Base-by-base conservation (phyloP, 352 stramenopile species). In the Pythium dissimile region DNA sequence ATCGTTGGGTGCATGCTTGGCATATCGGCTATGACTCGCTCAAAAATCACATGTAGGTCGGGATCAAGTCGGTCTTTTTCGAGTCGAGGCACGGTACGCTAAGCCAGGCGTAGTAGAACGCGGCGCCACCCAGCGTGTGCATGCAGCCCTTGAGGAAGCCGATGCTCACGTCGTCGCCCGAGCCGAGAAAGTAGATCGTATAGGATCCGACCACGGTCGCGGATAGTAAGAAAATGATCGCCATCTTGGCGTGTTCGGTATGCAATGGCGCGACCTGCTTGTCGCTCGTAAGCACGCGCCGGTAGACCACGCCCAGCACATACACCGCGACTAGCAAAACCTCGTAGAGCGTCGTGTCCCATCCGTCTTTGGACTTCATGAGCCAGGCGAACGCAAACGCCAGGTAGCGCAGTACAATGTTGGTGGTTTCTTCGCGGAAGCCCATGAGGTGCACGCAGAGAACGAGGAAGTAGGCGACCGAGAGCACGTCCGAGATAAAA, bases 401-500 rank as follows among this genome's bases (percentile, higher is more conserved):
- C 34, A 91, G 58, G 60, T 94, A 95, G 26, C 86, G 84, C 64
- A 95, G 56, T 20, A 93, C 31, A 38, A 95, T 94, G 66, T 93
- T 94, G 67, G 66, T 71, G 56, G 90, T 83, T 48, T 96, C 83
- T 57, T 92, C 71, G 53, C 75, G 73, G 61, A 84, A 90, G 35
- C 81, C 83, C 80, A 94, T 91, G 48, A 91, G 69, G 60, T 95
- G 86, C 24, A 94, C 83, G 55, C 83, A 90, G 11, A 95, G 68
- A 62, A 92, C 63, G 66, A 92, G 68, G 55, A 94, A 89, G 63
- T 94, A 95, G 12, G 86, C 68, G 47, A 94, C 59, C n/a, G 75
- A 92, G 23, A 95, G 66, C 60, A 95, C 81, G 55, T 95, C 86
- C 63, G 80, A 88, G 66, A 95, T 92, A 50, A 88, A 91, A 47